Conservation (phyloP, 768 basidiomycete species). For the Amanita exitialis region DNA sequence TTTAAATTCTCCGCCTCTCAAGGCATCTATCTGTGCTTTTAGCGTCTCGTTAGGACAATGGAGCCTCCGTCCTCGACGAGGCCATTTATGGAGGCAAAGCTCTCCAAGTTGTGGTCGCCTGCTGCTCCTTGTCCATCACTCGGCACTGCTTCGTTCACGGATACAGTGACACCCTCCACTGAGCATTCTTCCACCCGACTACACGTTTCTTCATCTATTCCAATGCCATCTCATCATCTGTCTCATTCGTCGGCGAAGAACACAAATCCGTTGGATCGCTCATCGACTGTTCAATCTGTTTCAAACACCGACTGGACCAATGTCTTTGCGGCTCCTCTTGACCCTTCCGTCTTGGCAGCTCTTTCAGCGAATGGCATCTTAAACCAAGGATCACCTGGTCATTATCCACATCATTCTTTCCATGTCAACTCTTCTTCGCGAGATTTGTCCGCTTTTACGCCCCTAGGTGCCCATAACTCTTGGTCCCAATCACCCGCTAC, state of each 20-base stretch:
- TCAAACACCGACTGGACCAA: constrained; percentile 37
- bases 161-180: not conserved
- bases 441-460: not conserved
- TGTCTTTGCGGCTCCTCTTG: constrained; percentile 52
- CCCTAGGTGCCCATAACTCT: constrained; percentile 9
- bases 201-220: constrained; percentile 5
- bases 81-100: not conserved
- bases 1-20: not conserved
- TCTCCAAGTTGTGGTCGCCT: constrained; percentile 5
- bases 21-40: not conserved
- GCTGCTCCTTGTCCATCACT: not conserved
- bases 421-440: not conserved
- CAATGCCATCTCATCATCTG: constrained; percentile 4
- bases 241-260: not conserved
- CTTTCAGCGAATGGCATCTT: constrained; percentile 54
- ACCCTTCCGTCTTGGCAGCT: constrained; percentile 49
- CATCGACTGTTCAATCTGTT: constrained; percentile 10
- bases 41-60: not conserved
- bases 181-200: not conserved
- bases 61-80: not conserved
- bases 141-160: not conserved
- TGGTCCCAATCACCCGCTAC: constrained; percentile 20
- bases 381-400: constrained; percentile 17
- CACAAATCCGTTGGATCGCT: constrained; percentile 7
- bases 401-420: constrained; percentile 27